phyloP scores from a whole-genome alignment of 2,329 filamentous ascomycete genomes.

The Penicillium occitanis region DNA sequence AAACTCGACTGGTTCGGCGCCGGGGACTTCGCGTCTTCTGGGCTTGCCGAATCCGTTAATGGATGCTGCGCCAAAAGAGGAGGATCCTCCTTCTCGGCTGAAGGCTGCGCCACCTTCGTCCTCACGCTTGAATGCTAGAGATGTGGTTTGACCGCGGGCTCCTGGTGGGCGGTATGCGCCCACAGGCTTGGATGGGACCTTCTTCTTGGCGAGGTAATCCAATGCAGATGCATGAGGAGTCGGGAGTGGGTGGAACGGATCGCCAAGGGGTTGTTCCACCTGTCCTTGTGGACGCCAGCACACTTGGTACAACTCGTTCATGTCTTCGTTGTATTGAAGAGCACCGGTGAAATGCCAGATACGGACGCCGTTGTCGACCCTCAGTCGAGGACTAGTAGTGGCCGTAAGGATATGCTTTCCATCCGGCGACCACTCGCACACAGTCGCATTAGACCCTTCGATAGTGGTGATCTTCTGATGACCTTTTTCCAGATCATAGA shows the following conservation, averaged over 20 bases:
- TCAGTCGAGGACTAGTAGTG: slow-evolving; percentile 91
- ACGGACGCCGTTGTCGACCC: slow-evolving; percentile 94
- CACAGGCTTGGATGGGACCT: slow-evolving; percentile 95
- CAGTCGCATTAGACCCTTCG: slow-evolving; percentile 90
- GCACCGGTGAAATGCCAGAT: slow-evolving; percentile 88
- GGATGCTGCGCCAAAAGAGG: slow-evolving; percentile 57
- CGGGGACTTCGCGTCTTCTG: slow-evolving; percentile 77
- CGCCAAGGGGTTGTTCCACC: slow-evolving; percentile 60
- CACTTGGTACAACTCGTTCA: slow-evolving; percentile 90
- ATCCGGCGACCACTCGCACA: slow-evolving; percentile 97
- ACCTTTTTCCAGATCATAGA: slow-evolving; percentile 94
- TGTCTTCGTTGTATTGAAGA: slow-evolving; percentile 93
- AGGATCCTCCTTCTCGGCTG: slow-evolving; percentile 69
- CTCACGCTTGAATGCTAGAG: slow-evolving; percentile 93
- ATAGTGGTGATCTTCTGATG: slow-evolving; percentile 91
- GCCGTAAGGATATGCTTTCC: slow-evolving; percentile 94
- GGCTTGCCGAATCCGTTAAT: slow-evolving; percentile 78
- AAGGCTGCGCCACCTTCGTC: slow-evolving; percentile 93
- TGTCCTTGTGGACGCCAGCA: slow-evolving; percentile 76
- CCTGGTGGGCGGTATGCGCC: slow-evolving; percentile 95
- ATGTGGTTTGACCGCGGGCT: slow-evolving; percentile 82
- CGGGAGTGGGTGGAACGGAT: slow-evolving; percentile 73
- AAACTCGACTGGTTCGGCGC: slow-evolving; percentile 70
- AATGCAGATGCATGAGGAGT: slow-evolving; percentile 78
- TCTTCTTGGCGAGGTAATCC: slow-evolving; percentile 78